phyloP scores from a whole-genome alignment of 2,329 filamentous ascomycete genomes.

The Paracoccidioides brasiliensis region DNA sequence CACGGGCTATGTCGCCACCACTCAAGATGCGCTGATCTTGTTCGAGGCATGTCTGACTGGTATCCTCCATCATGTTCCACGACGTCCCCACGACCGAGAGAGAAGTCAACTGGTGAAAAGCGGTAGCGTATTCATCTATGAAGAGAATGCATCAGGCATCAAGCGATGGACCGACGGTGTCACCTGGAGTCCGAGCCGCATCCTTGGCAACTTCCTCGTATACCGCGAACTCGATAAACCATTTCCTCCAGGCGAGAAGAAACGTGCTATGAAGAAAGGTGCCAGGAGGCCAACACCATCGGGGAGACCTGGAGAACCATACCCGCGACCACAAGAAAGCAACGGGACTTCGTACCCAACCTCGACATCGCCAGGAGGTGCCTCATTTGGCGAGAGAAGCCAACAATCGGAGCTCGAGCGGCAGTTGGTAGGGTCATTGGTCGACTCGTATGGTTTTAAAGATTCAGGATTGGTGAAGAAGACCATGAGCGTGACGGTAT shows the following conservation, averaged over 20 bases:
- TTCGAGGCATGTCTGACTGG: constrained; percentile 69
- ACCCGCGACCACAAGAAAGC: constrained; percentile 31
- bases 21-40: constrained; percentile 62
- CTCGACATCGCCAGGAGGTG: constrained; percentile 18
- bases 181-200: constrained; percentile 79
- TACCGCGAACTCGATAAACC: constrained; percentile 71
- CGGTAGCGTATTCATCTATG: constrained; percentile 82
- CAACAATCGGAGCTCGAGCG: constrained; percentile 39
- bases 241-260: constrained; percentile 73
- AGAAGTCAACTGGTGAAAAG: constrained; percentile 63
- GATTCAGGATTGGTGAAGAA: constrained; percentile 76
- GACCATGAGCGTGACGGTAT: constrained; percentile 68
- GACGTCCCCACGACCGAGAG: constrained; percentile 77
- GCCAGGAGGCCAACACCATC: constrained; percentile 33
- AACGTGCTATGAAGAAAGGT: constrained; percentile 62
- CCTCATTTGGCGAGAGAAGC: constrained; percentile 24
- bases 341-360: constrained; percentile 29
- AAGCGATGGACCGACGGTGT: constrained; percentile 91
- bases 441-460: constrained; percentile 87
- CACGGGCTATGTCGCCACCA: constrained; percentile 53
- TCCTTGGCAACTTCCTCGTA: constrained; percentile 71
- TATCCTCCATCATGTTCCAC: constrained; percentile 58
- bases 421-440: constrained; percentile 62
- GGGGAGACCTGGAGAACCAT: constrained; percentile 41
- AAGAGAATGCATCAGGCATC: constrained; percentile 80